Evolutionary conservation across 1,284 basidiomycete species (phyloP).

Genomic region (Violaceomyces palustris): DNA sequence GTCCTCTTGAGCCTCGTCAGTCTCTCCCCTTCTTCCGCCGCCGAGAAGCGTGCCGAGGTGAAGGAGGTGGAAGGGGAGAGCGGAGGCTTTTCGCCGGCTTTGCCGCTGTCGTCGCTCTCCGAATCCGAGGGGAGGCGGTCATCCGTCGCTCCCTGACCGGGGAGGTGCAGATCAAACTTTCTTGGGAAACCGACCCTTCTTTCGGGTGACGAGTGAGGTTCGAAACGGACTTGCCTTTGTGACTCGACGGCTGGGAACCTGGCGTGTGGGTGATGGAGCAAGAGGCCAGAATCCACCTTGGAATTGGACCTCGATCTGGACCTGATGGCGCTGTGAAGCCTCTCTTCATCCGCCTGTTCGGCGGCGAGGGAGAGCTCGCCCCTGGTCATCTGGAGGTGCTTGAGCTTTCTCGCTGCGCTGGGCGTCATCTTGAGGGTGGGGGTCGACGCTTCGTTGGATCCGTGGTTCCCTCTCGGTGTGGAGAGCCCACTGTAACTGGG

Average conservation of each 20-base stretch:
- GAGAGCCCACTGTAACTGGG: slow-evolving; percentile 28
- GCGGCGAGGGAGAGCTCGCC: slow-evolving; percentile 20
- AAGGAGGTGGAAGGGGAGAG: background rate
- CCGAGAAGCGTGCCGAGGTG: too few relatives aligned
- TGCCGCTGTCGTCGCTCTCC: slow-evolving; percentile 32
- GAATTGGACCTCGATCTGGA: slow-evolving; percentile 1
- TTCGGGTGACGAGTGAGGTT: slow-evolving; percentile 3
- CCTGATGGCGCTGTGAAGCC: background rate
- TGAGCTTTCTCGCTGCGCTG: slow-evolving; percentile 31
- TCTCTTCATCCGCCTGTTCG: slow-evolving; percentile 8
- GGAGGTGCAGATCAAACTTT: slow-evolving; percentile 23
- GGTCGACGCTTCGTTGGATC: background rate
- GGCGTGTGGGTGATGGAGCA: too few relatives aligned
- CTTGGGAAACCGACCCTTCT: slow-evolving; percentile 11
- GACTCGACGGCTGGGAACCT: background rate
- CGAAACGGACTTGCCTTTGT: background rate
- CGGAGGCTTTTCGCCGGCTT: slow-evolving; percentile 24
- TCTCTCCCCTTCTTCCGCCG: too few relatives aligned
- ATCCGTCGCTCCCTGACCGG: slow-evolving; percentile 15
- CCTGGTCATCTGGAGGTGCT: slow-evolving; percentile 35
- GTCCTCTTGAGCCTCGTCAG: too few relatives aligned
- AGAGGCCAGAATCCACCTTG: too few relatives aligned
- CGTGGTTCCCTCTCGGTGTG: slow-evolving; percentile 13
- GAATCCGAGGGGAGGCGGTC: slow-evolving; percentile 10
- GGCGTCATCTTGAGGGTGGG: slow-evolving; percentile 24